Percentiles rank a stretch among this genome's conserved stretches.
These are phyloP conservation scores for Rubia peregrina DNA, from an alignment of 305 asterid genomes.

Conservation along the genomic window DNA sequence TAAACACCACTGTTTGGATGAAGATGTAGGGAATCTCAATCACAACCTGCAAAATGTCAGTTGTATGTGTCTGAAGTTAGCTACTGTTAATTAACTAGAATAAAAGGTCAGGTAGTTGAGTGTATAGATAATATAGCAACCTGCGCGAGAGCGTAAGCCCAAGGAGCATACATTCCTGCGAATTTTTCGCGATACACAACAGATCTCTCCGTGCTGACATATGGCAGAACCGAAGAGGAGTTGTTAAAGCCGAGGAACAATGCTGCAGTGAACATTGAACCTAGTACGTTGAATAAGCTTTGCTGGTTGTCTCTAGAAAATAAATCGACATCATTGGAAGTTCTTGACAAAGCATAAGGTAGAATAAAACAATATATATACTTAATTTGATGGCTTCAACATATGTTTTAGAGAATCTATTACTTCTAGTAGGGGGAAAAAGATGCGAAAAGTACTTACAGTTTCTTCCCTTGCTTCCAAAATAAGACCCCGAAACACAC, in stretches of 20 bases:
- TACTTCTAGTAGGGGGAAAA: no score
- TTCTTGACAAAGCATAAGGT: neutral
- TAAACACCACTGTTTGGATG: slow-evolving; percentile 33
- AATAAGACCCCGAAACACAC: slow-evolving; percentile 34
- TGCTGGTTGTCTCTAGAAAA: slow-evolving; percentile 11
- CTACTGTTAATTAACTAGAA: no score
- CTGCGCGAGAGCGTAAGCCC: slow-evolving; percentile 64
- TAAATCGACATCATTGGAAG: neutral
- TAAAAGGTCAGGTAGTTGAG: neutral
- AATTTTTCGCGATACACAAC: slow-evolving; percentile 52
- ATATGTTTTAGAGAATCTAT: no score
- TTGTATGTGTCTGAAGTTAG: neutral
- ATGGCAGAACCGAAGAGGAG: slow-evolving; percentile 38
- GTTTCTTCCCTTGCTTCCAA: slow-evolving; percentile 42
- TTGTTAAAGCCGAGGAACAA: slow-evolving; percentile 49
- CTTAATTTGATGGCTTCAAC: no score
- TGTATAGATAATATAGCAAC: slow-evolving; percentile 13
- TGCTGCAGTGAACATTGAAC: slow-evolving; percentile 7
- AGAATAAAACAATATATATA: neutral
- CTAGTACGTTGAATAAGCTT: slow-evolving; percentile 36
- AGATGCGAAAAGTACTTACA: slow-evolving; percentile 27
- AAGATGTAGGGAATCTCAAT: slow-evolving; percentile 55
- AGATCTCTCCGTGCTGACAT: slow-evolving; percentile 44
- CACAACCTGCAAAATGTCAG: slow-evolving; percentile 31
- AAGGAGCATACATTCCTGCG: slow-evolving; percentile 52